Percentiles rank a stretch among this genome's conserved stretches.
These are phyloP conservation scores for Cerrena zonata DNA, from an alignment of 1,284 basidiomycete species.

Conservation along the genomic window DNA sequence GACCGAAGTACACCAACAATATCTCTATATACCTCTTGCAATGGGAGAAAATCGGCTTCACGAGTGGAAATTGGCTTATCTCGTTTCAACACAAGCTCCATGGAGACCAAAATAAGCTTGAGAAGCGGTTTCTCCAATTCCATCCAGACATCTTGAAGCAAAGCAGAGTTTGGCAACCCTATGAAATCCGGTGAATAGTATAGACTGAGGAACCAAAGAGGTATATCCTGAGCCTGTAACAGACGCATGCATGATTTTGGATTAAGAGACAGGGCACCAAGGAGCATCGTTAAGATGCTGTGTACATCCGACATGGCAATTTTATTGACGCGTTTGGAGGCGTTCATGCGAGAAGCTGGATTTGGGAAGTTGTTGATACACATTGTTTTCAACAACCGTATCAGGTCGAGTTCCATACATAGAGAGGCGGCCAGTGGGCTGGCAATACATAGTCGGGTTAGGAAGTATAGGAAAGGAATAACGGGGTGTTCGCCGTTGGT, in stretches of 20 bases:
- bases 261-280: slow-evolving; percentile 3
- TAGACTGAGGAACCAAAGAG: slow-evolving; percentile 6
- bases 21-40: neutral
- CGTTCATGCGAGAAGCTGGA: neutral
- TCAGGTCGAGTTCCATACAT: slow-evolving; percentile 2
- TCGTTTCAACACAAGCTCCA: slow-evolving; percentile 5
- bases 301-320: slow-evolving; percentile 7
- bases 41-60: slow-evolving; percentile 1
- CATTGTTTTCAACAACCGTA: slow-evolving; percentile 1
- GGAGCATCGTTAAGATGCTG: slow-evolving; percentile 1
- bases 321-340: slow-evolving; percentile 3
- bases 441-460: neutral
- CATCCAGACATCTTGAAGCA: slow-evolving; percentile 2
- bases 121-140: neutral
- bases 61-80: neutral
- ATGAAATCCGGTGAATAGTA: slow-evolving; percentile 8
- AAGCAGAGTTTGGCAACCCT: slow-evolving; percentile 2
- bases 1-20: neutral
- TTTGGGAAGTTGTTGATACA: slow-evolving; percentile 8
- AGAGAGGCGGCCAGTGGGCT: slow-evolving; percentile 1
- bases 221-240: neutral
- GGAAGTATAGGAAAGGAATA: slow-evolving; percentile 6
- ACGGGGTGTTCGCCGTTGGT: slow-evolving; percentile 2
- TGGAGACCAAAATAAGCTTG: slow-evolving; percentile 1
- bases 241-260: slow-evolving; percentile 3